Percentiles rank a stretch among this genome's conserved stretches.
Conservation (phyloP, 2,329 filamentous ascomycete genomes). For the Colletotrichum eleusines region DNA sequence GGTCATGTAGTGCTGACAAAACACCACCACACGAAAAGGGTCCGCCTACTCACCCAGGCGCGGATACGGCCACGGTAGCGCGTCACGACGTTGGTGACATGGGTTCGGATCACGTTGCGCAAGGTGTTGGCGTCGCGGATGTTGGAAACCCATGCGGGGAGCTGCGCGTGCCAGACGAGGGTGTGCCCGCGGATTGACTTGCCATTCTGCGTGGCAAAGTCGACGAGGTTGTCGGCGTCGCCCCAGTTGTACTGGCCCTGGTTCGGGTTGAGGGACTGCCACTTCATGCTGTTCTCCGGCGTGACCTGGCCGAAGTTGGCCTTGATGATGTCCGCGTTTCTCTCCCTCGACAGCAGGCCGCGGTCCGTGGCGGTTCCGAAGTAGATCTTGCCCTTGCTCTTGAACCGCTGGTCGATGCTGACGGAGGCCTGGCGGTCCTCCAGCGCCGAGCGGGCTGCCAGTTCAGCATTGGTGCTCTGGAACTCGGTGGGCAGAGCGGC, state of each 20-base stretch:
- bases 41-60: conserved; percentile 52
- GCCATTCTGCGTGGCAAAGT: conserved; percentile 54
- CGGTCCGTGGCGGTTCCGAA: conserved; percentile 70
- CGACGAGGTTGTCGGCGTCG: conserved; percentile 60
- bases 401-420: conserved; percentile 67
- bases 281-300: conserved; percentile 62
- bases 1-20: not conserved
- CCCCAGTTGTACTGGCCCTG: conserved; percentile 67
- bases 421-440: conserved; percentile 58
- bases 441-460: conserved; percentile 38
- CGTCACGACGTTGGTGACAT: conserved; percentile 60
- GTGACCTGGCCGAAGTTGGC: conserved; percentile 70
- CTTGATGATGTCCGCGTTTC: conserved; percentile 64
- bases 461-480: not conserved
- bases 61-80: conserved; percentile 61
- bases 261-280: conserved; percentile 68
- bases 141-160: conserved; percentile 63
- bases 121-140: conserved; percentile 61
- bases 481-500: not conserved
- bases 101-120: conserved; percentile 62
- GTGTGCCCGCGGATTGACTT: conserved; percentile 62
- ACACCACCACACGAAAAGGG: not conserved
- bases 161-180: conserved; percentile 59
- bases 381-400: conserved; percentile 74
- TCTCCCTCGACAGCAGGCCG: conserved; percentile 60